phyloP scores from a whole-genome alignment of 2,329 filamentous ascomycete genomes.

The Exophiala sp. region DNA sequence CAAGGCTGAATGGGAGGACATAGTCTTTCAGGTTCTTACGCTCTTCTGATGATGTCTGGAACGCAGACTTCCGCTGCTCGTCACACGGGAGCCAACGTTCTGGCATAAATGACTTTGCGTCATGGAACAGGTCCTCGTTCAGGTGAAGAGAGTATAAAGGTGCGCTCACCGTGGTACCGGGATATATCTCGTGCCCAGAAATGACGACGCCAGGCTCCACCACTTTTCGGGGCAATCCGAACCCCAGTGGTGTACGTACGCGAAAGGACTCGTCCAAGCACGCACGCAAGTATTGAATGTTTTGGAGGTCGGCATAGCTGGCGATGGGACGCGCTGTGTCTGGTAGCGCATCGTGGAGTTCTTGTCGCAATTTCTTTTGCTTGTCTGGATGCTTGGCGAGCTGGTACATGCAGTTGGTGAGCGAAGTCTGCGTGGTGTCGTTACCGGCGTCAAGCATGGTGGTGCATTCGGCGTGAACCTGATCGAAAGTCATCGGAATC shows the following conservation, averaged over 20 bases:
- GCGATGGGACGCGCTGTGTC: background rate
- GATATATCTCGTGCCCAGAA: slow-evolving; percentile 1
- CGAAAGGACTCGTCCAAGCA: slow-evolving; percentile 1
- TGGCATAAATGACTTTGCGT: background rate
- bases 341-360: background rate
- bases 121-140: background rate
- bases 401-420: slow-evolving; percentile 19
- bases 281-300: slow-evolving; percentile 4
- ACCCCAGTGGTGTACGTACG: background rate
- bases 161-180: background rate
- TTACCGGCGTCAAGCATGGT: slow-evolving; percentile 21
- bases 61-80: too few relatives aligned
- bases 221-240: slow-evolving; percentile 3
- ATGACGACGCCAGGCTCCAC: background rate
- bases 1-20: slow-evolving; percentile 5
- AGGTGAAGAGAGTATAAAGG: slow-evolving; percentile 5
- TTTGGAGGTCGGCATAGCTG: background rate
- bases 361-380: background rate
- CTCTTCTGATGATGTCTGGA: background rate
- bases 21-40: background rate
- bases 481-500: slow-evolving; percentile 3
- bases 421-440: slow-evolving; percentile 19
- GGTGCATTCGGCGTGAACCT: slow-evolving; percentile 15
- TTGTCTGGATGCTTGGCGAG: slow-evolving; percentile 14
- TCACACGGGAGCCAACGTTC: slow-evolving; percentile 3